These are phyloP conservation scores for Nigrospora oryzae DNA, from an alignment of 2,329 filamentous ascomycete genomes.

Conservation along the genomic window DNA sequence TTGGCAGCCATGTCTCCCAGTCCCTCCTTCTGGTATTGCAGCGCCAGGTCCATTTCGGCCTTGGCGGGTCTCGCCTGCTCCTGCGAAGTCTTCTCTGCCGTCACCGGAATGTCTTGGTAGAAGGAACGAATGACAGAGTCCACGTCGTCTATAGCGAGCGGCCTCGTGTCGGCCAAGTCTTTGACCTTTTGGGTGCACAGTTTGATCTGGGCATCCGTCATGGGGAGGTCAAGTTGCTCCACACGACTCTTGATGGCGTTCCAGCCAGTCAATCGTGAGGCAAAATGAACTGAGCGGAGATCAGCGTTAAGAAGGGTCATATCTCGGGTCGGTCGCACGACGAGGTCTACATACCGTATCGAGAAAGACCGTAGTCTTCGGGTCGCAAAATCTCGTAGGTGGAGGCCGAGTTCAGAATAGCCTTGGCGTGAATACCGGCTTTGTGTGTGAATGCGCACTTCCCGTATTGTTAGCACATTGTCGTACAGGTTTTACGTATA, in stretches of 20 bases:
- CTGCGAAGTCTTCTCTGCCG: not conserved
- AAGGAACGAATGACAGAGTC: conserved; percentile 80
- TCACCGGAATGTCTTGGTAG: conserved; percentile 34
- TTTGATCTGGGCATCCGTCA: conserved; percentile 74
- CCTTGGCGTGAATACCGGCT: conserved; percentile 70
- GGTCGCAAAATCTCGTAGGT: conserved; percentile 86
- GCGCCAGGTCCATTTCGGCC: not conserved
- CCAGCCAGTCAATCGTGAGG: conserved; percentile 82
- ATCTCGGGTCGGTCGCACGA: too few species aligned
- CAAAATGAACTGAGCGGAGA: conserved; percentile 47
- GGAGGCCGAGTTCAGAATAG: conserved; percentile 71
- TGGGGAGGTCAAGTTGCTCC: conserved; percentile 69
- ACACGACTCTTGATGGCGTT: conserved; percentile 91
- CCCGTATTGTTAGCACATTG: conserved; percentile 3
- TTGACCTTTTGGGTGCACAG: conserved; percentile 79
- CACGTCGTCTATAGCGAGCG: conserved; percentile 80
- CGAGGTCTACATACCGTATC: conserved; percentile 21
- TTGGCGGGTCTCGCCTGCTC: not conserved
- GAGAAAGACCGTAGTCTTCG: conserved; percentile 72
- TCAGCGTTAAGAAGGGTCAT: not conserved
- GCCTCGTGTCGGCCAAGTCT: conserved; percentile 75
- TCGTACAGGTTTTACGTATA: not conserved
- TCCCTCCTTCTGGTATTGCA: not conserved
- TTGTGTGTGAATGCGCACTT: conserved; percentile 53
- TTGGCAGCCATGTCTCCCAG: not conserved